Percentiles rank a stretch among this genome's conserved stretches.
phyloP scores from a whole-genome alignment of 306 rosid genomes.

The Clitoria ternatea region DNA sequence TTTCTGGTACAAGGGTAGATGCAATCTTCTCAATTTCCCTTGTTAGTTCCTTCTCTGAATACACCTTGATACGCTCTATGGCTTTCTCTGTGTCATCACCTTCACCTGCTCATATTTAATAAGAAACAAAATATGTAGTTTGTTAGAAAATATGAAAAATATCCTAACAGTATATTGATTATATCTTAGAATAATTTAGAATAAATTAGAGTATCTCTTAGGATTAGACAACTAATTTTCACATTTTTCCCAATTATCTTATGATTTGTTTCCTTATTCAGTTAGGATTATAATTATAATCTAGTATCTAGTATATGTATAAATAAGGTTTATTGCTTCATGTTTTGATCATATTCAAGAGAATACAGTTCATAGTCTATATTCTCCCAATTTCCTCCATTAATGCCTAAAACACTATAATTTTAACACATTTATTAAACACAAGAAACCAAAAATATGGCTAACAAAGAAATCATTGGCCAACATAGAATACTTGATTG shows the following conservation, averaged over 20 bases:
- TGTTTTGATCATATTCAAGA: background rate
- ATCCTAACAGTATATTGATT: background rate
- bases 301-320: background rate
- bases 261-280: background rate
- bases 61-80: conserved; percentile 74
- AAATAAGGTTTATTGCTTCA: background rate
- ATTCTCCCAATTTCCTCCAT: background rate
- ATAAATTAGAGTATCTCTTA: background rate
- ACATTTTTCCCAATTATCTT: background rate
- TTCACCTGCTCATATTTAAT: conserved; percentile 57
- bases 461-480: background rate
- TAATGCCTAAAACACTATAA: background rate
- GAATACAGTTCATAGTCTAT: background rate
- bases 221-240: background rate
- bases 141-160: background rate
- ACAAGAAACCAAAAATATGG: conserved; percentile 17
- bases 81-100: conserved; percentile 60
- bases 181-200: background rate
- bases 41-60: conserved; percentile 91
- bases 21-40: conserved; percentile 91
- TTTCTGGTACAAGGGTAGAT: conserved; percentile 91
- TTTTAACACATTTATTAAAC: background rate
- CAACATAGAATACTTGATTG: background rate
- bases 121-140: conserved; percentile 20
- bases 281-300: background rate